Percentiles rank a stretch among this genome's conserved stretches.
phyloP scores from a whole-genome alignment of 108 stramenopile species.

The Pseudonitzschia pungens region DNA sequence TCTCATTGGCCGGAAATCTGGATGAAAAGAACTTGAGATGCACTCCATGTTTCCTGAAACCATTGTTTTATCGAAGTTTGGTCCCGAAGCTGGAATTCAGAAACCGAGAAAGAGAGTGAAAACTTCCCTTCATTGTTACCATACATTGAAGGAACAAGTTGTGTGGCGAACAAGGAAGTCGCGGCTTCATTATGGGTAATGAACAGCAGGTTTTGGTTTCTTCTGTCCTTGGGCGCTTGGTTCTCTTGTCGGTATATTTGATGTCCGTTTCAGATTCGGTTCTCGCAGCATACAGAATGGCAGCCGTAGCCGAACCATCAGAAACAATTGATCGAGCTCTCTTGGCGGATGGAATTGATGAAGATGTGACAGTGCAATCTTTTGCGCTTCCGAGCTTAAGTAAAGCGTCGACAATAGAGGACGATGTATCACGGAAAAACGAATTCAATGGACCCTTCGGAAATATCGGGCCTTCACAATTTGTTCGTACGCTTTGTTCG shows the following conservation, averaged over 20 bases:
- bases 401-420: constrained; percentile 5
- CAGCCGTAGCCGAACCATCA: not conserved
- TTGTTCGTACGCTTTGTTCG: too few relatives aligned
- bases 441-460: not conserved
- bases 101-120: not conserved
- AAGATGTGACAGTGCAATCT: not conserved
- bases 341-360: not conserved
- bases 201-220: not conserved
- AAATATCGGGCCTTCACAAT: too few relatives aligned
- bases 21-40: not conserved
- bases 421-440: not conserved
- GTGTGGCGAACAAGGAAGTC: not conserved
- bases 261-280: not conserved
- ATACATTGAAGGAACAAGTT: not conserved
- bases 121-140: not conserved
- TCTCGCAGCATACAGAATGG: not conserved
- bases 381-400: not conserved
- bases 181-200: not conserved
- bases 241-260: not conserved
- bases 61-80: not conserved
- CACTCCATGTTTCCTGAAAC: not conserved
- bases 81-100: not conserved
- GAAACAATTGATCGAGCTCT: not conserved
- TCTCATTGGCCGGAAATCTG: not conserved
- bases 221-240: not conserved